Conservation (phyloP, 352 stramenopile species). For the Thalassiosira pacifica region DNA sequence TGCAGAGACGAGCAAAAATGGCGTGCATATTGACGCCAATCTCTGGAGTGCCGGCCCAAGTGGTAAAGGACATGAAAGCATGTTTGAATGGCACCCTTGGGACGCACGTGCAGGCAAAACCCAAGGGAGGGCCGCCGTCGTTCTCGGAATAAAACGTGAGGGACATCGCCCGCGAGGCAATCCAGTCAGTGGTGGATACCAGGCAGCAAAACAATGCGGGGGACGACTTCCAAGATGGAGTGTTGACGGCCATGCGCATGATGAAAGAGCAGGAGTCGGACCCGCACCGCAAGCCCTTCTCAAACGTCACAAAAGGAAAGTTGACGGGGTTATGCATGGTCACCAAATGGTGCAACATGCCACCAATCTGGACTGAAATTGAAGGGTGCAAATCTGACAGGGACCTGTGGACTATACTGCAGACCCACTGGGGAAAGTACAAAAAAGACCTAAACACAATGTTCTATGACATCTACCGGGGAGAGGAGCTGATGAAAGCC, state of each 20-base stretch:
- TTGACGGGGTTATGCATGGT: too few species aligned
- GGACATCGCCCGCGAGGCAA: too few species aligned
- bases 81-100: neutral
- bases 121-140: too few species aligned
- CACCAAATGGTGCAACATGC: neutral
- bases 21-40: neutral
- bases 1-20: neutral
- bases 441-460: neutral
- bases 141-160: too few species aligned
- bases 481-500: neutral
- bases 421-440: neutral
- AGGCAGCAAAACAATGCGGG: too few species aligned
- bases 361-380: neutral
- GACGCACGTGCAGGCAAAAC: neutral
- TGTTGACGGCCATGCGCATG: too few species aligned
- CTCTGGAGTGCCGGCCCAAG: neutral
- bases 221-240: too few species aligned
- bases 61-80: neutral
- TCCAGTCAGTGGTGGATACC: too few species aligned
- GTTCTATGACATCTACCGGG: constrained; percentile 8
- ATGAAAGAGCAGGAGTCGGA: too few species aligned
- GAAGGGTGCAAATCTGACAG: neutral
- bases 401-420: neutral
- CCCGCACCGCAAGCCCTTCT: too few species aligned
- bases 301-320: too few species aligned